Conservation (phyloP, 2,329 filamentous ascomycete genomes). For the Phaeosphaeriaceae sp. region DNA sequence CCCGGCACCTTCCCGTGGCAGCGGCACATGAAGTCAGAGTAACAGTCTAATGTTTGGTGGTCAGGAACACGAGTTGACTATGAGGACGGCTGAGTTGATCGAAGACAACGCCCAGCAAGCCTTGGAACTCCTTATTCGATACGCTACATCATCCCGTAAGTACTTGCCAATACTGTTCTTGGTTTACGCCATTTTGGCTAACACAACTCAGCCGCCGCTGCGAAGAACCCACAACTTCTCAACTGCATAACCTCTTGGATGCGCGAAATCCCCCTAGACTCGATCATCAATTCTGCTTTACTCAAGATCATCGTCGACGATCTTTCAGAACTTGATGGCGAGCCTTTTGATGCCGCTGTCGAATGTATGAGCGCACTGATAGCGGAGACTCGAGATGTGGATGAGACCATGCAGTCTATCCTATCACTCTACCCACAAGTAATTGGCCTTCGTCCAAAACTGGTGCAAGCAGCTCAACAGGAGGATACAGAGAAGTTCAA, state of each 20-base stretch:
- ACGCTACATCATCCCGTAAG: constrained; percentile 88
- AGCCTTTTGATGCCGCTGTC: constrained; percentile 83
- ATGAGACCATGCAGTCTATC: constrained; percentile 85
- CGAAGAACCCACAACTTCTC: constrained; percentile 87
- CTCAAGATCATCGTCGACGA: constrained; percentile 82
- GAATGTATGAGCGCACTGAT: constrained; percentile 94
- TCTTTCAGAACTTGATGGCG: constrained; percentile 67
- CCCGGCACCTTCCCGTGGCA: constrained; percentile 45
- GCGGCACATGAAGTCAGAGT: constrained; percentile 46
- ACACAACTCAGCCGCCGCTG: constrained; percentile 64
- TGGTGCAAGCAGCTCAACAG: constrained; percentile 74
- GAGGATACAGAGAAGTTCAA: constrained; percentile 89
- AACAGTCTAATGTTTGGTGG: constrained; percentile 51
- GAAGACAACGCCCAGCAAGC: constrained; percentile 90
- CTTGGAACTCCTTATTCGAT: constrained; percentile 84
- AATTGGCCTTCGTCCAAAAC: constrained; percentile 76
- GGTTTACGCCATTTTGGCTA: no score
- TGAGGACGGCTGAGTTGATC: constrained; percentile 86
- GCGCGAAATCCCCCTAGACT: constrained; percentile 83
- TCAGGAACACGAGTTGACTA: constrained; percentile 91
- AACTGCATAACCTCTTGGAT: constrained; percentile 98
- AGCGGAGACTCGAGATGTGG: constrained; percentile 89
- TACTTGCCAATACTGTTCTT: background rate
- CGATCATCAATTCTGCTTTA: constrained; percentile 84
- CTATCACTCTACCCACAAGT: constrained; percentile 82